These are phyloP conservation scores for Withania somnifera DNA, from an alignment of 305 asterid genomes.

Conservation along the genomic window DNA sequence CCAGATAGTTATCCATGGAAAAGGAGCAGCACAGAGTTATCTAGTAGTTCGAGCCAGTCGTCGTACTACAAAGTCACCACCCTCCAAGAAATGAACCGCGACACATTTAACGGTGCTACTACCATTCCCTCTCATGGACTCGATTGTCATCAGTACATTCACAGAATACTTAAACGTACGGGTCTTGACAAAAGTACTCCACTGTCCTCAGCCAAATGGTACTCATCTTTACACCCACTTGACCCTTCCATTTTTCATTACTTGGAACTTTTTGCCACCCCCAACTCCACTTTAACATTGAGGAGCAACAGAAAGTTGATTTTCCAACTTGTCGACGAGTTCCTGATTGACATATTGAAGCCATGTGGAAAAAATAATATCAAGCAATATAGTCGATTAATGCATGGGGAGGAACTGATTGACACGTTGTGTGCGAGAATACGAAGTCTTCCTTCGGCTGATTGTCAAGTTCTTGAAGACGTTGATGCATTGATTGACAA, in stretches of 20 bases:
- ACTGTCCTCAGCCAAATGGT: constrained; percentile 38
- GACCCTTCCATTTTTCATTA: constrained; percentile 70
- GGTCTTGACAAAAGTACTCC: constrained; percentile 40
- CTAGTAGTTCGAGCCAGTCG: constrained; percentile 52
- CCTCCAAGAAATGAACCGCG: constrained; percentile 20
- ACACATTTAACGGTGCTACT: constrained; percentile 24
- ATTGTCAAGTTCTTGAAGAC: constrained; percentile 59
- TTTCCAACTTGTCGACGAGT: constrained; percentile 62
- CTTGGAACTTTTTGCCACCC: constrained; percentile 46
- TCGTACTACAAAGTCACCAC: constrained; percentile 26
- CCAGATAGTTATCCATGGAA: constrained; percentile 47
- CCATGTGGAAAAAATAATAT: too few species aligned
- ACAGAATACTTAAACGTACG: constrained; percentile 52
- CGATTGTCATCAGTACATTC: constrained; percentile 33
- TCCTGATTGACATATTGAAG: constrained; percentile 35
- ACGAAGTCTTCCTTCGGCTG: constrained; percentile 34
- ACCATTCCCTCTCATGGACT: constrained; percentile 13
- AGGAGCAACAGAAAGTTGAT: constrained; percentile 55
- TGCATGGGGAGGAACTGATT: constrained; percentile 18
- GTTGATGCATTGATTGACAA: constrained; percentile 43
- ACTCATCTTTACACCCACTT: constrained; percentile 52
- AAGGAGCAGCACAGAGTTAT: constrained; percentile 49
- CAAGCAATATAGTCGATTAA: background rate
- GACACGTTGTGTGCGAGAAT: constrained; percentile 35
- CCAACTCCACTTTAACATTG: constrained; percentile 10